Base-by-base conservation (phyloP, 768 basidiomycete genomes). In the Glaciozyma antarctica region DNA sequence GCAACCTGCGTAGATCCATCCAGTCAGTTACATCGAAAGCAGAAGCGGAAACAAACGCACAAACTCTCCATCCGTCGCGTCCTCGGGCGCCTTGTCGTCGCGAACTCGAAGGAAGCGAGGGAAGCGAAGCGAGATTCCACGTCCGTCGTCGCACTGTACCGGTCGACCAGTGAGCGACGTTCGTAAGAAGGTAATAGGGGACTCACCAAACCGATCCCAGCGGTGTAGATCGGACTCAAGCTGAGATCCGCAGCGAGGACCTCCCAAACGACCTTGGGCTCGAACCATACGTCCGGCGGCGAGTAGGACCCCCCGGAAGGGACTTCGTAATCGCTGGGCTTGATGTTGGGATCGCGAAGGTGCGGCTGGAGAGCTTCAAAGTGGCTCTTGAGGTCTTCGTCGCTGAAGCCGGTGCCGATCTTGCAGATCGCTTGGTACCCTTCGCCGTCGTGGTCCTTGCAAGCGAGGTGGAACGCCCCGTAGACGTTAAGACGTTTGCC, bases 351-450 rank as follows among this genome's bases (percentile, higher is more conserved):
- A 19, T 19, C 47, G 47, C 19, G 47, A 8, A 59, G 60, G 45
- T 92, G 81, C 19, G 90, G 86, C 68, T 88, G 86, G 32, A 99
- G 81, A 5, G 82, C 79, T n/a, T 88, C 83, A 77, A 86, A 87
- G 73, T 94, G 89, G 21, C 81, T 77, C 73, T 87, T 85, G 43
- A 99, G 77, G 64, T 83, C 81, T 75, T 98, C 95, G 72, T 99
- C 95, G 63, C 87, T 88, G 79, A 99, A 98, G 2, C 95, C 95
- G 0, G 95, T 99, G 13, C 95, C 95, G 71, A 99, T 95, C 77
- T 99, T 99, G 82, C 95, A 98, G 60, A 98, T 91, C 6, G 93
- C 92, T 74, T 99, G 95, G 75, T 83, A 98, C 75, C 89, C 88
- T 76, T 97, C 94, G 24, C 87, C 82, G 71, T 98, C 95, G 63